These are phyloP conservation scores for Termitomyces sp. DNA, from an alignment of 768 basidiomycete genomes.

Conservation along the genomic window DNA sequence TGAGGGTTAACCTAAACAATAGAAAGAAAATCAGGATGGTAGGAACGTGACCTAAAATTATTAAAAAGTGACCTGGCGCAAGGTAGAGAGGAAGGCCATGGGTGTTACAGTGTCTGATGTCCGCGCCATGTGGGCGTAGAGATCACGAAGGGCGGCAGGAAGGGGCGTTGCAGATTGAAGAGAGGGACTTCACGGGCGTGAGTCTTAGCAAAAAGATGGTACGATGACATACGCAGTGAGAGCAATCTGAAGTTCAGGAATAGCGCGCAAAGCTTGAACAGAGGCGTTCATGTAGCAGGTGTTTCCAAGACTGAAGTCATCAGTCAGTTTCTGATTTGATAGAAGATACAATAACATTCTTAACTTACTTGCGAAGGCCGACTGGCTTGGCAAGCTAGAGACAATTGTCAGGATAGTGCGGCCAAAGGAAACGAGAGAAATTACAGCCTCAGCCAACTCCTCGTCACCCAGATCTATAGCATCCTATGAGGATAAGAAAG, in stretches of 20 bases:
- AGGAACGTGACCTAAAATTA: neutral
- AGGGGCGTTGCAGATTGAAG: slow-evolving; percentile 38
- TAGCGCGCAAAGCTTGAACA: slow-evolving; percentile 87
- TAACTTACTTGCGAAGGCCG: slow-evolving; percentile 75
- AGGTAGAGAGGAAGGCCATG: slow-evolving; percentile 55
- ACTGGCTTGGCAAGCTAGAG: slow-evolving; percentile 73
- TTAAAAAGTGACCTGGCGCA: slow-evolving; percentile 48
- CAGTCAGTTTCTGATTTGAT: neutral
- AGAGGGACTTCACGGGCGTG: slow-evolving; percentile 24
- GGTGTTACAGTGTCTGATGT: slow-evolving; percentile 81
- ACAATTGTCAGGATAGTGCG: slow-evolving; percentile 5
- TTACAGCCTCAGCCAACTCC: slow-evolving; percentile 76
- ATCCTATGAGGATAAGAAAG: neutral
- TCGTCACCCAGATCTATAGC: slow-evolving; percentile 77
- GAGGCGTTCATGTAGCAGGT: slow-evolving; percentile 99
- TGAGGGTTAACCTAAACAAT: too few species aligned
- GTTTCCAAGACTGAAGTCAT: slow-evolving; percentile 64
- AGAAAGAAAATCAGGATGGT: neutral
- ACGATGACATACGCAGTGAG: slow-evolving; percentile 48
- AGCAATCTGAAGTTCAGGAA: slow-evolving; percentile 83
- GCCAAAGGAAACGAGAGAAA: slow-evolving; percentile 15
- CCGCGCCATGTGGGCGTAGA: slow-evolving; percentile 69
- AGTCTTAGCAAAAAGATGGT: neutral
- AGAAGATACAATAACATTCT: neutral
- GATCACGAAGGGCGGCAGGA: slow-evolving; percentile 55